Conservation (phyloP, 169 alveolate species). For the Plasmodium chabaudi region DNA sequence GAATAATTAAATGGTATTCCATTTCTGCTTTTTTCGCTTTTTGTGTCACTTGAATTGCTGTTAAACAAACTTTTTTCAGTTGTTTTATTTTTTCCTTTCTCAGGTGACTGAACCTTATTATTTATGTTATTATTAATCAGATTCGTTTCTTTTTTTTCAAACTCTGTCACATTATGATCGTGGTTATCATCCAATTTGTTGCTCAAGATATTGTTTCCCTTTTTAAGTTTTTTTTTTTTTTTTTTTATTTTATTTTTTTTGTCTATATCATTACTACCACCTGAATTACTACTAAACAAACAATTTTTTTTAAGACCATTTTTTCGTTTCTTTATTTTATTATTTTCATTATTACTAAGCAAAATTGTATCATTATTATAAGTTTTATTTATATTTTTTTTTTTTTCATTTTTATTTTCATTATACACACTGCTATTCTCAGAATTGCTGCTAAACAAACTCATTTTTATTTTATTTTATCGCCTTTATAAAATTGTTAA, state of each 20-base stretch:
- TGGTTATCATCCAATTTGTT: neutral
- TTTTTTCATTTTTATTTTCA: neutral
- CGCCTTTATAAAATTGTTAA: neutral
- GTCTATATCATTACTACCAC: neutral
- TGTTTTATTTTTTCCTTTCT: neutral
- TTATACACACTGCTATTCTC: neutral
- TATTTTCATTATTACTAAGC: neutral
- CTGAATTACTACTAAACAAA: slow-evolving; percentile 12
- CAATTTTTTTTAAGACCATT: neutral
- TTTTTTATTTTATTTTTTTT: neutral
- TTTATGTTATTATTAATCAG: neutral
- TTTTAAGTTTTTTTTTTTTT: neutral
- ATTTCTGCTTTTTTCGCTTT: neutral
- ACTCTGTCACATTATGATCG: neutral
- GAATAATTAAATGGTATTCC: too few relatives aligned
- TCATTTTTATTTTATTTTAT: neutral
- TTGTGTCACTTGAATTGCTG: neutral
- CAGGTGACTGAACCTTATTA: neutral
- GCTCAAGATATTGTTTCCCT: slow-evolving; percentile 8
- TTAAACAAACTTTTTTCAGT: neutral
- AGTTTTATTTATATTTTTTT: slow-evolving; percentile 11
- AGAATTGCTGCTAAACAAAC: slow-evolving; percentile 6
- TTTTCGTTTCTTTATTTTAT: neutral
- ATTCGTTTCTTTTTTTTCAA: neutral
- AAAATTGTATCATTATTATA: neutral